phyloP scores from a whole-genome alignment of 148 eudicot genomes.

The Silene conica region DNA sequence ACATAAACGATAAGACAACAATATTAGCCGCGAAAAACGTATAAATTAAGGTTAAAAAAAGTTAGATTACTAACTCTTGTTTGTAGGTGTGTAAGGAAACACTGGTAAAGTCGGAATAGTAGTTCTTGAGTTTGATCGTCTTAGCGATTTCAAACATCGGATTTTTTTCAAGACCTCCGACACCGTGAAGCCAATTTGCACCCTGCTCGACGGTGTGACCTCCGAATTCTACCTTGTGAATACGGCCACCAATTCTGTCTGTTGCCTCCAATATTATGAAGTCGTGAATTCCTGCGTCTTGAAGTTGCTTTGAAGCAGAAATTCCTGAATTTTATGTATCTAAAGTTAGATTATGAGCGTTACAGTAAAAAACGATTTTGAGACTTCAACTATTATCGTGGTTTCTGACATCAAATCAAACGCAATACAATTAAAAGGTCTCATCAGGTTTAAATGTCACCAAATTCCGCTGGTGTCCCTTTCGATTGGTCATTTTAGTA shows the following conservation, averaged over 20 bases:
- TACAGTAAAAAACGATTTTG: too few relatives aligned
- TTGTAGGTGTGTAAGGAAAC: constrained; percentile 20
- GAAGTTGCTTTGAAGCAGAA: constrained; percentile 26
- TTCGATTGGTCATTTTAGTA: too few relatives aligned
- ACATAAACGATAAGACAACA: background rate
- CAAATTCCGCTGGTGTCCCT: too few relatives aligned
- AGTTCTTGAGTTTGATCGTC: constrained; percentile 19
- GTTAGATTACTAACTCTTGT: constrained; percentile 15
- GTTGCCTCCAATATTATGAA: constrained; percentile 22
- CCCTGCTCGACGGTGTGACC: constrained; percentile 19
- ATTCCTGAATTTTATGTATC: constrained; percentile 9
- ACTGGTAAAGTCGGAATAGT: constrained; percentile 13
- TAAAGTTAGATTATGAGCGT: background rate
- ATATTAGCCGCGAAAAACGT: background rate
- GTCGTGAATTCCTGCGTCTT: constrained; percentile 14
- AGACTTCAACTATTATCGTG: too few relatives aligned
- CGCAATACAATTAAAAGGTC: too few relatives aligned
- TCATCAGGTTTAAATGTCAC: too few relatives aligned
- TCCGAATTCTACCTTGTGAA: constrained; percentile 10
- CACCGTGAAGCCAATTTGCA: constrained; percentile 29
- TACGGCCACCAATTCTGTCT: constrained; percentile 21
- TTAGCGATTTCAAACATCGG: constrained; percentile 26
- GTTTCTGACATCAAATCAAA: too few relatives aligned
- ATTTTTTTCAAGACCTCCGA: constrained; percentile 15
- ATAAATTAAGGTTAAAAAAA: background rate